Conservation (phyloP, 1,284 basidiomycete species). For the Clitocybe nebularis region DNA sequence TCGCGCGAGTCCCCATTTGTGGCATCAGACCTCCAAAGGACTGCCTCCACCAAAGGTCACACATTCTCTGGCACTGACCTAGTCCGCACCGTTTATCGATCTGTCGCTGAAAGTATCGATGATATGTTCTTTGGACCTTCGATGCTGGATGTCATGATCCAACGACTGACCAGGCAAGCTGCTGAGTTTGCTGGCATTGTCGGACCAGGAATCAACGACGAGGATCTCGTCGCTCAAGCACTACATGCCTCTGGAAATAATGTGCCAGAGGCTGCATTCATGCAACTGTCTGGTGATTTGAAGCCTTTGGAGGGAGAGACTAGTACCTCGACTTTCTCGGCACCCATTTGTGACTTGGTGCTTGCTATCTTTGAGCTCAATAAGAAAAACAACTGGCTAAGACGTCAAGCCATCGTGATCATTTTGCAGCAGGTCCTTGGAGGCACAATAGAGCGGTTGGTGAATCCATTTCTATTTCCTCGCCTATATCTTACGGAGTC, state of each 20-base stretch:
- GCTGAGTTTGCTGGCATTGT: conserved; percentile 83
- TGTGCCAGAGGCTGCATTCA: conserved; percentile 60
- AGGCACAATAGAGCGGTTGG: conserved; percentile 89
- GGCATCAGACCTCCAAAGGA: conserved; percentile 43
- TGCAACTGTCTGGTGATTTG: conserved; percentile 68
- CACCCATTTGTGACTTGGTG: conserved; percentile 91
- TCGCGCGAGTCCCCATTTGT: conserved; percentile 82
- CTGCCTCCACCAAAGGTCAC: conserved; percentile 34
- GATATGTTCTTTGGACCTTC: conserved; percentile 91
- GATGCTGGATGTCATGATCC: conserved; percentile 92
- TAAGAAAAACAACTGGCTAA: conserved; percentile 93
- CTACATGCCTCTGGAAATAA: conserved; percentile 64
- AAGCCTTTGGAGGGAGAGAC: conserved; percentile 83
- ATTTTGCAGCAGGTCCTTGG: conserved; percentile 95
- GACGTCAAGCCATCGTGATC: conserved; percentile 94
- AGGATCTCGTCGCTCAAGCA: conserved; percentile 78
- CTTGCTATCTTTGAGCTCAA: conserved; percentile 93
- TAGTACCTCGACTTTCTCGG: conserved; percentile 83
- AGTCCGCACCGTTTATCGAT: conserved; percentile 82
- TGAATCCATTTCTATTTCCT: neutral
- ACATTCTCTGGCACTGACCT: conserved; percentile 68
- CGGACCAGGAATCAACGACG: conserved; percentile 75
- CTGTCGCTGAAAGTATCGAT: conserved; percentile 88
- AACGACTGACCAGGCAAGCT: conserved; percentile 82
- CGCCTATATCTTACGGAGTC: too few relatives aligned